A percentile compares a stretch with the other conserved stretches of the same genome.
These are phyloP conservation scores for Ramaria sp. DNA, from an alignment of 768 basidiomycete species.

Conservation along the genomic window DNA sequence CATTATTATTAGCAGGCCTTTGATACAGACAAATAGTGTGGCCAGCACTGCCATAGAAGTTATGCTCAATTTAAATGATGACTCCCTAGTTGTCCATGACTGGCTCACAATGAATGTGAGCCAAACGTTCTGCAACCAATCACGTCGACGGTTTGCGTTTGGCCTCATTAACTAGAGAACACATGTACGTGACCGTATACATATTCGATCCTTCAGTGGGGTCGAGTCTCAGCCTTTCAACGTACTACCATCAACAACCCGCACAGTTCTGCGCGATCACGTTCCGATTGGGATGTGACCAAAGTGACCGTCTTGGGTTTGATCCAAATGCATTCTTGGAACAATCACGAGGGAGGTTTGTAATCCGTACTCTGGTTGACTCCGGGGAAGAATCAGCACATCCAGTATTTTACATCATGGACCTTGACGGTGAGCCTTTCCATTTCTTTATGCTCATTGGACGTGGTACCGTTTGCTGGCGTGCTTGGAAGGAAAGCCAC, in stretches of 20 bases:
- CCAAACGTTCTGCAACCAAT: background rate
- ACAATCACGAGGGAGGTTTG: background rate
- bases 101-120: background rate
- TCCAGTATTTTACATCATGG: background rate
- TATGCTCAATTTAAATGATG: background rate
- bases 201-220: background rate
- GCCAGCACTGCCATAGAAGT: background rate
- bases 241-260: too few relatives aligned
- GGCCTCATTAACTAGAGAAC: background rate
- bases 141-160: background rate
- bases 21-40: too few relatives aligned
- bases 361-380: background rate
- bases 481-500: background rate
- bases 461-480: background rate
- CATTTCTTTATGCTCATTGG: background rate
- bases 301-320: background rate
- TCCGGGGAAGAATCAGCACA: background rate
- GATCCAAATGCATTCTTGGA: background rate
- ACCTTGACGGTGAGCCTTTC: background rate
- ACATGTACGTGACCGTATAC: background rate
- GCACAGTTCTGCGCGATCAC: background rate
- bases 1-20: too few relatives aligned
- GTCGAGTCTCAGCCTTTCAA: background rate
- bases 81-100: background rate
- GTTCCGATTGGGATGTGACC: background rate